Evolutionary conservation across 1,284 basidiomycete species (phyloP).

Genomic region (Rhodofomes roseus): DNA sequence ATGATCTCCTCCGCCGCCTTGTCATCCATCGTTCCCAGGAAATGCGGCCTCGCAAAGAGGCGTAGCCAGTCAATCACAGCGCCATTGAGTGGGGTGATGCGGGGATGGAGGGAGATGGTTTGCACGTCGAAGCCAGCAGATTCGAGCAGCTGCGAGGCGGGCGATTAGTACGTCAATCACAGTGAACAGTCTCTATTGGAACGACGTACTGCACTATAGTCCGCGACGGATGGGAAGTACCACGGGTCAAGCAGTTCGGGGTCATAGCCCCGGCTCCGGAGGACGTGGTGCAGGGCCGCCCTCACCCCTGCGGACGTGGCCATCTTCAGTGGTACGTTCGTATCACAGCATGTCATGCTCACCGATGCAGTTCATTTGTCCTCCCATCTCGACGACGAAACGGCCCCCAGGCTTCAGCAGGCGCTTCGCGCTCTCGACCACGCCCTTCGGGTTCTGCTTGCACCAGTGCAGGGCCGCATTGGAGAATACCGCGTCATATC

Average conservation of each 20-base stretch:
- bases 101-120: conserved; percentile 60
- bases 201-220: conserved; percentile 53
- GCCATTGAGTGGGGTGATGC: conserved; percentile 62
- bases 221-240: conserved; percentile 74
- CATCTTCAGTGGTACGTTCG: neutral
- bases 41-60: conserved; percentile 58
- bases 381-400: conserved; percentile 77
- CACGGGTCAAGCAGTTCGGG: conserved; percentile 68
- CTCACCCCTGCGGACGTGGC: conserved; percentile 47
- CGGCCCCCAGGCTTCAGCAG: conserved; percentile 67
- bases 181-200: conserved; percentile 2
- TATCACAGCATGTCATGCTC: conserved; percentile 8
- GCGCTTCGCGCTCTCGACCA: conserved; percentile 54
- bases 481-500: conserved; percentile 69
- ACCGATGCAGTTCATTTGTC: conserved; percentile 69
- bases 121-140: conserved; percentile 51
- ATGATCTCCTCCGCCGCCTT: conserved; percentile 58
- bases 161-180: neutral
- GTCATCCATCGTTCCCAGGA: conserved; percentile 50
- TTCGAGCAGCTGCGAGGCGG: conserved; percentile 61
- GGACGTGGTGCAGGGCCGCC: conserved; percentile 52
- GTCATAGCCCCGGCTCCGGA: conserved; percentile 54
- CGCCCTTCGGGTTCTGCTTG: conserved; percentile 64
- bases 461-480: conserved; percentile 86
- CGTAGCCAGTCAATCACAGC: conserved; percentile 68